Evolutionary conservation across 2,329 filamentous ascomycete species (phyloP).

Genomic region (Orbilia oligospora): DNA sequence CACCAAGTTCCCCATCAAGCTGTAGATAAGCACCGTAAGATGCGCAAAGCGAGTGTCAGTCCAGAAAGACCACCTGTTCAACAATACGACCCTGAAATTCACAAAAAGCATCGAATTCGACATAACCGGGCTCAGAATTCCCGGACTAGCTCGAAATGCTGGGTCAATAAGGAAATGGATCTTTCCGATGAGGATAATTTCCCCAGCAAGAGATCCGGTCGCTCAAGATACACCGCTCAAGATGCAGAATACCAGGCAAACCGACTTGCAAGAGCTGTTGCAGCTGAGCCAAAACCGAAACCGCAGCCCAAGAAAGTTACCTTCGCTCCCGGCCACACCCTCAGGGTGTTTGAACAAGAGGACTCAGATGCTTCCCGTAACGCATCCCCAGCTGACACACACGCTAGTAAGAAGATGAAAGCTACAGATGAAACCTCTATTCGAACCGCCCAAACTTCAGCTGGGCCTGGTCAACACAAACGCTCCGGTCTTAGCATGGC

Average conservation of each 20-base stretch:
- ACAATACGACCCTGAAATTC: constrained; percentile 7
- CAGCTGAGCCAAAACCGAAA: not conserved
- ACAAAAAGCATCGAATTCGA: not conserved
- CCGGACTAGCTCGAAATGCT: not conserved
- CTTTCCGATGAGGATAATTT: constrained; percentile 59
- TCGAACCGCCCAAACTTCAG: not conserved
- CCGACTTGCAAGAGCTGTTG: constrained; percentile 36
- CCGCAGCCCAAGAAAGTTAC: constrained; percentile 41
- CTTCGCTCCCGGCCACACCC: constrained; percentile 33
- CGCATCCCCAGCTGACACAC: constrained; percentile 22
- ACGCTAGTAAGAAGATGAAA: constrained; percentile 36
- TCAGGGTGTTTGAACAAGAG: constrained; percentile 31
- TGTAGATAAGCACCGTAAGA: not conserved
- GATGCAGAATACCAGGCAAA: constrained; percentile 24
- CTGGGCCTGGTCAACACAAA: not conserved
- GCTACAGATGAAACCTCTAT: not conserved
- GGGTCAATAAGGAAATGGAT: constrained; percentile 35
- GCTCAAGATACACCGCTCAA: constrained; percentile 2
- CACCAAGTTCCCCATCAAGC: not conserved
- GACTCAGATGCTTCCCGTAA: constrained; percentile 19
- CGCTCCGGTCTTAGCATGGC: not conserved
- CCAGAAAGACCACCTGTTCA: not conserved
- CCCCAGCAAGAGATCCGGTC: constrained; percentile 20
- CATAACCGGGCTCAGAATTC: not conserved
- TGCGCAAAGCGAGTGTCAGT: not conserved